Evolutionary conservation across 2,329 filamentous ascomycete species (phyloP).

Genomic region (Ceratocystis lukuohia): DNA sequence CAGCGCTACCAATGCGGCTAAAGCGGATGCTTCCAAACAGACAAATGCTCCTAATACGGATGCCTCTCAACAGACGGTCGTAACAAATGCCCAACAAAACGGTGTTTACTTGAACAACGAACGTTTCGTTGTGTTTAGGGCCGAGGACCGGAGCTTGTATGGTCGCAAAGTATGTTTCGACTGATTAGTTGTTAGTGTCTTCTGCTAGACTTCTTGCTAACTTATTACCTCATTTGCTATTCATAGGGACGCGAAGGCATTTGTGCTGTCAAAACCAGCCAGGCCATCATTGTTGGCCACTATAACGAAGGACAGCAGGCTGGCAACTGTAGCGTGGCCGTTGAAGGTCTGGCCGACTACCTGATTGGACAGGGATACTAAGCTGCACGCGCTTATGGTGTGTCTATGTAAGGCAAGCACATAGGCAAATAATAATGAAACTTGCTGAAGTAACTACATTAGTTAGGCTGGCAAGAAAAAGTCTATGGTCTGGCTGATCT

Average conservation of each 20-base stretch:
- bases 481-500: not conserved
- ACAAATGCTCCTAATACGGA: no score
- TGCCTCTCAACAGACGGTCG: no score
- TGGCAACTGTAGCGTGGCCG: conserved; percentile 61
- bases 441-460: not conserved
- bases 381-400: conserved; percentile 21
- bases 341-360: conserved; percentile 79
- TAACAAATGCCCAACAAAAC: conserved; percentile 27
- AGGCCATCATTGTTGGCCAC: conserved; percentile 80
- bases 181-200: not conserved
- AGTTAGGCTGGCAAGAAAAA: not conserved
- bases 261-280: conserved; percentile 70
- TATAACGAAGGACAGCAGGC: conserved; percentile 63
- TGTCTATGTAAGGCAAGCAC: not conserved
- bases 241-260: conserved; percentile 61
- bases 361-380: conserved; percentile 68
- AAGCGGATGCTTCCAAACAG: no score
- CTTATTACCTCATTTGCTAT: not conserved
- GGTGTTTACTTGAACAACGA: conserved; percentile 65
- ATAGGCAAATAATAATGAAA: not conserved
- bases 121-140: conserved; percentile 64
- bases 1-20: not conserved
- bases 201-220: not conserved
- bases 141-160: conserved; percentile 68
- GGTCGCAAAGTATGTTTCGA: conserved; percentile 60